Conservation (phyloP, 768 basidiomycete genomes). For the Zangia roseola region DNA sequence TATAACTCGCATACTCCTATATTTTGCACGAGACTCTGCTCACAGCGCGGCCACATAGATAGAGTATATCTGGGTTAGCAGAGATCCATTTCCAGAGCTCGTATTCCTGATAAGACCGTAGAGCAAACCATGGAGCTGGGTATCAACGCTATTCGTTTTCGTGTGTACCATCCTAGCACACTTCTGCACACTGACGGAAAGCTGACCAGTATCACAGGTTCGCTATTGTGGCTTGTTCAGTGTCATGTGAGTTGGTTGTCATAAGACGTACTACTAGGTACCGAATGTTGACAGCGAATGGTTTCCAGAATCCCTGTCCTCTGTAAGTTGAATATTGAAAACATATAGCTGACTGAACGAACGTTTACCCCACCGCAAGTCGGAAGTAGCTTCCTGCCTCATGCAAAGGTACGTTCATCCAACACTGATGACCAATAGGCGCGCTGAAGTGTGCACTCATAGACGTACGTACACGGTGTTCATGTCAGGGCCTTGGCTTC, state of each 20-base stretch:
- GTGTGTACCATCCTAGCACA: not conserved
- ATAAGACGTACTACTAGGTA: not conserved
- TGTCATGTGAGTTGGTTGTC: not conserved
- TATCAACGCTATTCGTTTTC: not conserved
- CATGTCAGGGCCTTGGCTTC: not conserved
- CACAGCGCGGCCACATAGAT: not conserved
- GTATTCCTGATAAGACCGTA: not conserved
- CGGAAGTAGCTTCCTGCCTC: constrained; percentile 4
- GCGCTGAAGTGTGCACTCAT: not conserved
- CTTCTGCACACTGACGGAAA: not conserved
- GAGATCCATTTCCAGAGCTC: not conserved
- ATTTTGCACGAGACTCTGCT: not conserved
- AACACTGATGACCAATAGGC: not conserved
- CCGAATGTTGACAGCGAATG: too few relatives aligned
- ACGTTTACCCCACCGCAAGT: not conserved
- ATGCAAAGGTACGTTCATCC: not conserved
- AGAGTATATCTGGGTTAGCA: constrained; percentile 5
- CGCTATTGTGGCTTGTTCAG: constrained; percentile 5
- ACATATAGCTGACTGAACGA: not conserved
- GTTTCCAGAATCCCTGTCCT: not conserved
- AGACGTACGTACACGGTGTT: not conserved
- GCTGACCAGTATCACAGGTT: not conserved
- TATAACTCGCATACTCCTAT: not conserved
- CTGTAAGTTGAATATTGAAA: not conserved
- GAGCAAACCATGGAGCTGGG: constrained; percentile 1